Conservation (phyloP, 106 monocot genomes). For the Ottelia alismoides region DNA sequence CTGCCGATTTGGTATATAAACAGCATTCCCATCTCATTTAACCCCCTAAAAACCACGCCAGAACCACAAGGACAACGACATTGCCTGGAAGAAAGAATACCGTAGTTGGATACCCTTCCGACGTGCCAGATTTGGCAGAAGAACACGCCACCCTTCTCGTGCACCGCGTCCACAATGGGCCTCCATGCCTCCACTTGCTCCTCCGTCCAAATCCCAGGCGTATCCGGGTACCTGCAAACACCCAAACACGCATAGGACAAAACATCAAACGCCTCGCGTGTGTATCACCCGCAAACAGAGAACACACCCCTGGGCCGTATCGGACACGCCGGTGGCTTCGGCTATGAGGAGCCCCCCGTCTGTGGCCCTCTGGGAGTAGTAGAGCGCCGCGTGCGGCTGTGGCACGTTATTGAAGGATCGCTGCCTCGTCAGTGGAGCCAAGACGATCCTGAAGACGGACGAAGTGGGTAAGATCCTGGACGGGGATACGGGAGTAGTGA, state of each 20-base stretch:
- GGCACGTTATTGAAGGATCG: constrained; percentile 6
- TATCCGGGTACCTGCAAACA: constrained; percentile 6
- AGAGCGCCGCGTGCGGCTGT: constrained; percentile 3
- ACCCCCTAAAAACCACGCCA: constrained; percentile 35
- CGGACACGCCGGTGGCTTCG: constrained; percentile 7
- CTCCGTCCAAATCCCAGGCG: constrained; percentile 6
- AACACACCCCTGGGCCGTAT: constrained; percentile 6
- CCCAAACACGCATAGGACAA: too few species aligned
- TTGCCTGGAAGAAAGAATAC: constrained; percentile 26
- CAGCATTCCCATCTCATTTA: constrained; percentile 11
- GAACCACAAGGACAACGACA: constrained; percentile 32
- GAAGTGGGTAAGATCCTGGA: too few species aligned
- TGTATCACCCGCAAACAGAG: not conserved
- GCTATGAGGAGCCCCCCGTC: constrained; percentile 6
- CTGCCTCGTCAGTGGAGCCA: constrained; percentile 8
- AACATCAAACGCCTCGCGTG: too few species aligned
- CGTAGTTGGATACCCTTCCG: too few species aligned
- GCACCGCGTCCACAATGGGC: constrained; percentile 4
- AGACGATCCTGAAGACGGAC: constrained; percentile 2
- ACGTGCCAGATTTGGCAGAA: too few species aligned
- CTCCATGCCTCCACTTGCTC: constrained; percentile 11
- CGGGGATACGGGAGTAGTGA: not conserved
- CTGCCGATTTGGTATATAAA: not conserved
- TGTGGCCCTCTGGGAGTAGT: constrained; percentile 7
- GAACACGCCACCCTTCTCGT: too few species aligned